Evolutionary conservation across 1,139 yeast species (phyloP), one percentile per base, ranked within the genome.

Genomic region (Kodamaea anthophila): DNA sequence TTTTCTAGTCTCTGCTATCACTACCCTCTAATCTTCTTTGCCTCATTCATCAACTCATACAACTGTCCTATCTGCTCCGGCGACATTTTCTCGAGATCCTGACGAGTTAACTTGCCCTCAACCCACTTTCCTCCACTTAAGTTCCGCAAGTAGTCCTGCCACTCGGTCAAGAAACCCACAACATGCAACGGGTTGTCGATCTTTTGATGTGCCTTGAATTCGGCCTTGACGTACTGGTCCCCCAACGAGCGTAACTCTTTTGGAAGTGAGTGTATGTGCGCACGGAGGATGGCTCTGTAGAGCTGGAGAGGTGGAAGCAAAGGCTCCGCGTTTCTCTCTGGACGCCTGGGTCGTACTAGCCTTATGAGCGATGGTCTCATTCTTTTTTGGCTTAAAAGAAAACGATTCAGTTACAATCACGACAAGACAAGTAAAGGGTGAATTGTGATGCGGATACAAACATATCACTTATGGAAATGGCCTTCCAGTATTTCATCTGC

Each of bases 161-260:
- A 91, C 41, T 86, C 81, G 1, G 94, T 76, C 39, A 91, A 67
- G 47, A 91, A 91, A 9, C 96, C 97, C 7, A 93, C 88, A 20
- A 91, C 86, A 49, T 88, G 95, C 21, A 87, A 65, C 1, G 98
- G 97, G 52, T 91, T 87, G 43, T 87, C 96, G 9, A 80, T 70
- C 29, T 63, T 58, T 39, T 76, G 74, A 57, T 93, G 98, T n/a
- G 91, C 81, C 42, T 77, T 76, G 62, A 91, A 91, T 56, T 91
- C 98, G 15, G 80, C 74, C 49, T 79, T 84, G 33, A 91, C 96
- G 54, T 91, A 91, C 42, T 76, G 71, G 53, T 91, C 96, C 4
- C 98, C 98, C 20, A 91, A 66, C 26, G 77, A 68, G 34, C 94
- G 66, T 41, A 83, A 81, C 32, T 78, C 77, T 3, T 58, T 53